Evolutionary conservation across 345 rosid genomes (phyloP), one percentile per base, ranked within the genome.

Genomic region (Luvunga scandens): DNA sequence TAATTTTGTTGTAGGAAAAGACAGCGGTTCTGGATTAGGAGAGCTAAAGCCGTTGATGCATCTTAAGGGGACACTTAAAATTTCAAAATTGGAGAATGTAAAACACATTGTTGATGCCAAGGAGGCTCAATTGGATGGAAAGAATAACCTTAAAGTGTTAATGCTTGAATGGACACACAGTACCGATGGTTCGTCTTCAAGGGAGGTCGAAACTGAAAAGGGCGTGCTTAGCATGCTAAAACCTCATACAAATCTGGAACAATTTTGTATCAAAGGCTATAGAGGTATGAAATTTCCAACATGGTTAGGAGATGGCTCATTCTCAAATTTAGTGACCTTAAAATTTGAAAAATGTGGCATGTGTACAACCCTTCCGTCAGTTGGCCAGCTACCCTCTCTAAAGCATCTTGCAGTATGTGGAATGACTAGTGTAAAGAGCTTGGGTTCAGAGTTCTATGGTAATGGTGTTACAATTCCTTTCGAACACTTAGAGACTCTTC

Each of bases 111-210:
- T 19, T 7, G 59, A 53, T 53, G 81, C 87, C 25, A 72, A 42
- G 62, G 79, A 73, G 2, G 84, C 83, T 71, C 48, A 76, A 21
- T 22, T 84, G 53, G 76, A 76, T 50, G 50, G 74, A 28, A 86
- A 84, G 77, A 36, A 21, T 38, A 18, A 79, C 70, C 83, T 87
- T 66, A 75, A 78, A 34, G 71, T 22, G 31, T 39, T 89, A 72
- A 48, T 18, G 25, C 27, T 72, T 12, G 22, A 7, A 31, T 78
- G 81, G 81, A 38, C 39, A 64, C 2, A 2, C 6, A 7, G 24
- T 3, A 4, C 45, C 13, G 2, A 30, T 39, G 48, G 3, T 2
- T 39, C 14, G 1, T 9, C 3, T 9, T 39, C 48, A 14, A 19
- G 69, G 14, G 34, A 50, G 12, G 45, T 7, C 16, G 34, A 33